Conservation (phyloP, 345 rosid species). For the Ceriops zippeliana region DNA sequence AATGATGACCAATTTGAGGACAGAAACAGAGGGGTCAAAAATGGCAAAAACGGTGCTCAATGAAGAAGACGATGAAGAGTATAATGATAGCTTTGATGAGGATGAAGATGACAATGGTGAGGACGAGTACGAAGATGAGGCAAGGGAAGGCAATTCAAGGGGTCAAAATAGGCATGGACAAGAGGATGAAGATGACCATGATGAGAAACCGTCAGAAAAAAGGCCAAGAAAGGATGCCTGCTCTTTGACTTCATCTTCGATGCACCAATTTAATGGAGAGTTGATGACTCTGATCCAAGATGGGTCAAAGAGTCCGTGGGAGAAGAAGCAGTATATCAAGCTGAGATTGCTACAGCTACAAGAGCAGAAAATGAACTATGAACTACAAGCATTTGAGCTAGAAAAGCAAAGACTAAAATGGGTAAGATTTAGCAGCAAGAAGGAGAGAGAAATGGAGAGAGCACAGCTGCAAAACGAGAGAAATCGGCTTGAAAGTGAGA, state of each 20-base stretch:
- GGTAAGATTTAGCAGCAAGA: slow-evolving; percentile 78
- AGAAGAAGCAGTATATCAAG: slow-evolving; percentile 89
- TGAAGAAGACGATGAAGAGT: slow-evolving; percentile 49
- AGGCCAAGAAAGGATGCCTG: slow-evolving; percentile 34
- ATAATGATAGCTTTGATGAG: slow-evolving; percentile 26
- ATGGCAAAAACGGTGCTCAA: slow-evolving; percentile 26
- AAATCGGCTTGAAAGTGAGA: slow-evolving; percentile 62
- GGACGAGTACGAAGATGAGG: slow-evolving; percentile 34
- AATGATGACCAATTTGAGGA: slow-evolving; percentile 19
- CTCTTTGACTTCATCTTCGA: slow-evolving; percentile 20
- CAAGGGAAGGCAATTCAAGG: slow-evolving; percentile 26
- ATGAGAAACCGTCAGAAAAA: slow-evolving; percentile 26
- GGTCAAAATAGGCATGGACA: slow-evolving; percentile 39
- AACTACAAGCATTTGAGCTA: slow-evolving; percentile 58
- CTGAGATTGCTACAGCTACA: slow-evolving; percentile 57
- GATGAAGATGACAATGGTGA: slow-evolving; percentile 32
- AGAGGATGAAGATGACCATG: slow-evolving; percentile 41
- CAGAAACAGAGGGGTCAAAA: slow-evolving; percentile 36
- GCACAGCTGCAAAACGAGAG: slow-evolving; percentile 69
- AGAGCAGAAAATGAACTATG: slow-evolving; percentile 64
- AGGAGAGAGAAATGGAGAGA: slow-evolving; percentile 94
- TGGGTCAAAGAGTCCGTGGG: slow-evolving; percentile 54
- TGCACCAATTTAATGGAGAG: slow-evolving; percentile 57
- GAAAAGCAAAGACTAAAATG: slow-evolving; percentile 93
- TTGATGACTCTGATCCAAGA: slow-evolving; percentile 47